These are phyloP conservation scores for Trypanosoma conorhini DNA, from an alignment of 208 protist genomes.

Conservation along the genomic window DNA sequence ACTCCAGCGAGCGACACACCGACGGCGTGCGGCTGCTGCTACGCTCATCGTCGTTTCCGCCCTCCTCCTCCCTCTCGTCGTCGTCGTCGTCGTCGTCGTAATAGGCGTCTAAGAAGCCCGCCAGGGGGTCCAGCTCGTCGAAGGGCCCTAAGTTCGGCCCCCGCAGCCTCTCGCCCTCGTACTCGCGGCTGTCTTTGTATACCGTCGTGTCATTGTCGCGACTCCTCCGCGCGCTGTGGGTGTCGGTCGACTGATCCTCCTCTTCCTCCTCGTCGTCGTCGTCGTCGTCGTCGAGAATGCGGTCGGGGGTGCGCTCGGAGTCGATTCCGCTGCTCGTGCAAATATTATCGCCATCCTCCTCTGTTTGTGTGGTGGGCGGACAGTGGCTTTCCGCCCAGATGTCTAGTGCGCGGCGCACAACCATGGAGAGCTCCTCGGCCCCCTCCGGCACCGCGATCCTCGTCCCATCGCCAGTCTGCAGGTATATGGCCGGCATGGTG, in stretches of 20 bases:
- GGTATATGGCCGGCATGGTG: slow-evolving; percentile 49
- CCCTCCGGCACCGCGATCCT: slow-evolving; percentile 43
- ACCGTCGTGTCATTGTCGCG: not conserved
- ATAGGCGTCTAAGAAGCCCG: slow-evolving; percentile 35
- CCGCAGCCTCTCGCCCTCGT: not conserved
- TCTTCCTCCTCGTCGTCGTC: slow-evolving; percentile 18
- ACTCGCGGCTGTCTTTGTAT: not conserved
- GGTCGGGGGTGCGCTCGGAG: slow-evolving; percentile 28
- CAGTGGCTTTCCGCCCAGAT: slow-evolving; percentile 48
- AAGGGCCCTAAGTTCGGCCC: not conserved
- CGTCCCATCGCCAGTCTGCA: slow-evolving; percentile 62
- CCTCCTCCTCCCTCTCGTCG: slow-evolving; percentile 6
- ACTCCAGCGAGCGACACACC: not conserved
- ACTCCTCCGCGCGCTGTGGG: not conserved
- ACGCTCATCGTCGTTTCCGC: not conserved
- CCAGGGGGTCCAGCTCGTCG: slow-evolving; percentile 37
- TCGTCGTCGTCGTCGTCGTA: slow-evolving; percentile 19
- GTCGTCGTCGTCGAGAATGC: slow-evolving; percentile 18
- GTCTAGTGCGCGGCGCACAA: slow-evolving; percentile 50
- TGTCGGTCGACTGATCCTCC: not conserved
- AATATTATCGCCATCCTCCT: slow-evolving; percentile 25
- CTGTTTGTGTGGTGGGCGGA: slow-evolving; percentile 9
- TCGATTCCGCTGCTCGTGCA: slow-evolving; percentile 21
- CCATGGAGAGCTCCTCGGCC: slow-evolving; percentile 42
- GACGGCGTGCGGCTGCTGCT: not conserved